Evolutionary conservation across 257 asterid species (phyloP), one percentile per base, ranked within the genome.

Genomic region (Gentiana straminea): DNA sequence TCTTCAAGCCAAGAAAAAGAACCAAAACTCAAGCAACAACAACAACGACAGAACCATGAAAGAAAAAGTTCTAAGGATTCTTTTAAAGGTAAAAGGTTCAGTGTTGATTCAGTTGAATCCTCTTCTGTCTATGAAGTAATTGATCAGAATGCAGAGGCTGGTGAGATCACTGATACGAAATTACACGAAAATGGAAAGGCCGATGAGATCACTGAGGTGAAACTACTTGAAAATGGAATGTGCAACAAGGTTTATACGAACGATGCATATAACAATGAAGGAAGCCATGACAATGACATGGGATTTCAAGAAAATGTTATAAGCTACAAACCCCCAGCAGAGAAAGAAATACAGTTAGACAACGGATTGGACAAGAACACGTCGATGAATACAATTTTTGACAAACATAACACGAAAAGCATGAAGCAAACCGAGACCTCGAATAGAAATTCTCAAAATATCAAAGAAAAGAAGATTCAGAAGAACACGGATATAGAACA

Each of bases 151-250:
- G 24, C 24, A 24, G 24, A 24, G 24, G 24, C 24, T 24, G 71
- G 59, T 48, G 75, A 67, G 63, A 72, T 64, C 51, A 65, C 48
- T 39, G 43, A 24, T 33, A 67, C 45, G 46, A 24, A 24, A 24
- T 24, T 24, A 24, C 24, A 24, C 24, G 24, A 24, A 24, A 24
- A 24, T 24, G 24, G 24, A 24, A 24, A 24, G 24, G 46, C 49
- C 52, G 75, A 68, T 71, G 83, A 78, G 74, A 84, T 80, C 54
- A 72, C 73, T 55, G 92, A 76, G 75, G 81, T 73, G 54, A 77
- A 66, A 65, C 64, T 8, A 50, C 50, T 50, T 51, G 63, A 33
- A 2, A 61, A 55, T 45, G 57, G 54, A 50, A 24, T 33, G 8
- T 72, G 72, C 61, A 72, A 64, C 34, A 75, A 66, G 43, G 50